These are phyloP conservation scores for Spiraea crenata DNA, from an alignment of 331 rosid species.

Conservation along the genomic window DNA sequence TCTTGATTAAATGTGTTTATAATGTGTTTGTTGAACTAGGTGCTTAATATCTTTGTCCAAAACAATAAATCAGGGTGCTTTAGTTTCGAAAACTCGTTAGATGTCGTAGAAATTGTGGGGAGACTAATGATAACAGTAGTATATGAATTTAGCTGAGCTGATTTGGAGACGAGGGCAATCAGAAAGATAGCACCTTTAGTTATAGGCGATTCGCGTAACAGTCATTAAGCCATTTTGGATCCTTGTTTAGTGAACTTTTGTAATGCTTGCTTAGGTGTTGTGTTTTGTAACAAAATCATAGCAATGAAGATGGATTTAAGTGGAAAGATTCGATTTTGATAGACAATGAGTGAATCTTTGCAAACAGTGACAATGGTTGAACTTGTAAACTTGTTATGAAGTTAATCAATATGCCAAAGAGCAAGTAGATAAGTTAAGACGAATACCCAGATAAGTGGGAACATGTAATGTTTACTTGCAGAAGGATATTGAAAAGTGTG, in stretches of 20 bases:
- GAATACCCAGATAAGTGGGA: neutral
- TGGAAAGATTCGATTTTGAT: constrained; percentile 1
- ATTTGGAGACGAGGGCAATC: neutral
- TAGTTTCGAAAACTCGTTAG: constrained; percentile 8
- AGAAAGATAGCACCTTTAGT: neutral
- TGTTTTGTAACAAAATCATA: neutral
- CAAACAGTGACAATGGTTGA: neutral
- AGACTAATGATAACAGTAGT: neutral
- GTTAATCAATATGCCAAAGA: neutral
- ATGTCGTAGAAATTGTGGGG: neutral
- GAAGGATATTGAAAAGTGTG: constrained; percentile 12
- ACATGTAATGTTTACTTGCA: neutral
- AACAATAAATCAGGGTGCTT: neutral
- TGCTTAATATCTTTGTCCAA: neutral
- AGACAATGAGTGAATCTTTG: neutral
- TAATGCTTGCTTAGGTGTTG: neutral
- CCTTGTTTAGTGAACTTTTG: neutral
- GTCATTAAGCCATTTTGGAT: neutral
- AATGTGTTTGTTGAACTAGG: neutral
- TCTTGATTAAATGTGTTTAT: neutral
- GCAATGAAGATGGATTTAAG: neutral
- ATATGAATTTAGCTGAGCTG: neutral
- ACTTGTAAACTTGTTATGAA: neutral
- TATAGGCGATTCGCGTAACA: neutral
- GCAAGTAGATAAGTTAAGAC: neutral